Evolutionary conservation across 164 flowering plant species (phyloP).

Genomic region (Magnolia kwangsiensis): DNA sequence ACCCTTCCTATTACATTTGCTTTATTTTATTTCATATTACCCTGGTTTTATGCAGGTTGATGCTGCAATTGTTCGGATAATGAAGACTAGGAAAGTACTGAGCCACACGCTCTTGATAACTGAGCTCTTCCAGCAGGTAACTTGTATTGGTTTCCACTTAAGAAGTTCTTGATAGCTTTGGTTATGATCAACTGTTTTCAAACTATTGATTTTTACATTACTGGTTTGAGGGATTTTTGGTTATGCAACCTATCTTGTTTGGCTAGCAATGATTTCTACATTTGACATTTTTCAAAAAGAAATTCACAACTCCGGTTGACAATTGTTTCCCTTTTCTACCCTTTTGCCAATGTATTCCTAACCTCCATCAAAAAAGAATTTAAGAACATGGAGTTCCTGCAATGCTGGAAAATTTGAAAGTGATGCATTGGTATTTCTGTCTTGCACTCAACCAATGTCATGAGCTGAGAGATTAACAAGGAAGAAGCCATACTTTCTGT

Average conservation of each 20-base stretch:
- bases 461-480: background rate
- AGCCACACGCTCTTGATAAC: constrained; percentile 98
- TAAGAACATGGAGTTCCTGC: too few species aligned
- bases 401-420: too few species aligned
- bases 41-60: constrained; percentile 56
- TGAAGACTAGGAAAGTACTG: constrained; percentile 97
- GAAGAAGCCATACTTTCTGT: background rate
- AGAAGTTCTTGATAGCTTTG: background rate
- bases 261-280: too few species aligned
- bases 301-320: too few species aligned
- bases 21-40: background rate
- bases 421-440: background rate
- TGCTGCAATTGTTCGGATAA: constrained; percentile 98
- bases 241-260: too few species aligned
- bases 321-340: too few species aligned
- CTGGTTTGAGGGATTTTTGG: too few species aligned
- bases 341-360: too few species aligned
- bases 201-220: too few species aligned
- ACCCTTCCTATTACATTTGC: background rate
- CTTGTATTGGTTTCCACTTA: background rate
- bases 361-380: too few species aligned
- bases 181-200: background rate
- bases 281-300: too few species aligned
- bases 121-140: constrained; percentile 98
- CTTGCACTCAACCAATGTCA: background rate